Percentiles rank a stretch among this genome's conserved stretches.
Evolutionary conservation across 176 grass and related monocot species (phyloP).

Genomic region (Cymbopogon citratus): DNA sequence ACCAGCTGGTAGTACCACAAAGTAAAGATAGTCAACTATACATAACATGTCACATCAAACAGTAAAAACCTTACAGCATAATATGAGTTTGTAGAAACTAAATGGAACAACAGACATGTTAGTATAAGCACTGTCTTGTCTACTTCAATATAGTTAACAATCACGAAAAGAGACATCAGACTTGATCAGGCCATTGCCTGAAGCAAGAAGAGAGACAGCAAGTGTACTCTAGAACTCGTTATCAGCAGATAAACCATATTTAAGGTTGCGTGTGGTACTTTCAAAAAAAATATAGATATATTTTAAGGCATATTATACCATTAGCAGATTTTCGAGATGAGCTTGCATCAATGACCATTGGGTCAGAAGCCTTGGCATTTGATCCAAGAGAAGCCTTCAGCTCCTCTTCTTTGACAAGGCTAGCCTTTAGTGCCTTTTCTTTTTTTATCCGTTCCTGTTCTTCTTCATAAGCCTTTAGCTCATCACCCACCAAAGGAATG

Average conservation of each 20-base stretch:
- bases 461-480: constrained; percentile 88
- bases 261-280: neutral
- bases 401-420: constrained; percentile 72
- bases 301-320: constrained; percentile 36
- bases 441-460: constrained; percentile 81
- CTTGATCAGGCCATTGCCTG: neutral
- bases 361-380: constrained; percentile 58
- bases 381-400: constrained; percentile 54
- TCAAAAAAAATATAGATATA: neutral
- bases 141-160: constrained; percentile 17
- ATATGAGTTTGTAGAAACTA: neutral
- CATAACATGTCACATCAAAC: neutral
- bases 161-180: neutral
- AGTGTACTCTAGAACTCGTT: neutral
- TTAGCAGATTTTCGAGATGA: constrained; percentile 56
- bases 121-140: neutral
- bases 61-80: neutral
- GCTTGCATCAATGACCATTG: constrained; percentile 60
- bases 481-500: constrained; percentile 84
- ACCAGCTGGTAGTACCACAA: constrained; percentile 43
- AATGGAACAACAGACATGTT: constrained; percentile 7
- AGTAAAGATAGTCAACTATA: constrained; percentile 31
- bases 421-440: constrained; percentile 69
- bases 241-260: constrained; percentile 5
- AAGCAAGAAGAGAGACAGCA: neutral